These are phyloP conservation scores for Hypoxylon perforatum DNA, from an alignment of 495 filamentous ascomycete genomes.

Conservation along the genomic window DNA sequence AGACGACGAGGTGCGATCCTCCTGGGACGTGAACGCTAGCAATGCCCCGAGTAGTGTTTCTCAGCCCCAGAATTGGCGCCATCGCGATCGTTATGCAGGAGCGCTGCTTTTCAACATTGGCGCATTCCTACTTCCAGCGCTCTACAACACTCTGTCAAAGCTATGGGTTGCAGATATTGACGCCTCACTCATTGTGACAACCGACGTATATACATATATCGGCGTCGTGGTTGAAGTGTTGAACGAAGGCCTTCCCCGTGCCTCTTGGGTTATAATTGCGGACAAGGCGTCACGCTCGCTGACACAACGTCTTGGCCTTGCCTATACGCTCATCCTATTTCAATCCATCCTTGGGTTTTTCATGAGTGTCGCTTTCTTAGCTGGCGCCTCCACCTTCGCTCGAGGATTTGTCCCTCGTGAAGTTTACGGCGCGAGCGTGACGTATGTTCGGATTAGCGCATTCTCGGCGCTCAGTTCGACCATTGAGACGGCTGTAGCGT, in stretches of 20 bases:
- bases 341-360: constrained; percentile 67
- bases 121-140: constrained; percentile 73
- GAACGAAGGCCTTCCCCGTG: constrained; percentile 78
- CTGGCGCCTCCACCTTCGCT: constrained; percentile 64
- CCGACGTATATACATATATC: constrained; percentile 70
- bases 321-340: constrained; percentile 72
- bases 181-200: constrained; percentile 71
- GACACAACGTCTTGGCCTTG: constrained; percentile 65
- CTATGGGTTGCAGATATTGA: constrained; percentile 80
- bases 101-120: constrained; percentile 71
- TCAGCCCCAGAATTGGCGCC: constrained; percentile 7
- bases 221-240: constrained; percentile 72
- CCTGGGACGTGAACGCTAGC: neutral
- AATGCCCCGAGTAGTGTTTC: neutral
- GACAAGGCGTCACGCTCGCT: constrained; percentile 67
- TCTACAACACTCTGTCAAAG: constrained; percentile 77
- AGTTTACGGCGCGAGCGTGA: constrained; percentile 65
- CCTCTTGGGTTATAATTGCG: constrained; percentile 76
- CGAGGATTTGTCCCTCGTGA: constrained; percentile 71
- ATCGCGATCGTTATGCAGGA: constrained; percentile 59
- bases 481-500: constrained; percentile 70
- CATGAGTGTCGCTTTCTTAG: constrained; percentile 72
- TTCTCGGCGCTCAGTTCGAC: constrained; percentile 71
- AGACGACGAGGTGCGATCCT: neutral
- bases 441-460: constrained; percentile 73